Evolutionary conservation across 2,329 filamentous ascomycete species (phyloP).

Genomic region (Pseudogymnoascus sp.): DNA sequence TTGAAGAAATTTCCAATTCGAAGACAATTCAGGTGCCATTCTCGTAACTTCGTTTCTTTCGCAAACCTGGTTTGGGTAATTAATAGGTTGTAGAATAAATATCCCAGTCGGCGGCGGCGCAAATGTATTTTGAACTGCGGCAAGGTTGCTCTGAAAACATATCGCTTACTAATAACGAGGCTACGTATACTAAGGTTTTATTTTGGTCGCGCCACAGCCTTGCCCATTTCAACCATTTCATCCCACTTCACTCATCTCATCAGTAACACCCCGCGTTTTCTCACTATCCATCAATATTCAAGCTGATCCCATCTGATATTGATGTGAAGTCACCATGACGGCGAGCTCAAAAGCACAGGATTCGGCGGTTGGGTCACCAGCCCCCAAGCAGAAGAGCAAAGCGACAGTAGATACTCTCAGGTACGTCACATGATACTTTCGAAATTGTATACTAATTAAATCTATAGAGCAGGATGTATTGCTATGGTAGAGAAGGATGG

Average conservation of each 20-base stretch:
- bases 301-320: background rate
- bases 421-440: slow-evolving; percentile 41
- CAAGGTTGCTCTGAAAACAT: background rate
- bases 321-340: slow-evolving; percentile 44
- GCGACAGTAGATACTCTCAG: slow-evolving; percentile 79
- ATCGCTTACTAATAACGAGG: background rate
- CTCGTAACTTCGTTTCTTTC: slow-evolving; percentile 10
- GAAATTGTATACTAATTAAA: background rate
- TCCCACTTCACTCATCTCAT: slow-evolving; percentile 2
- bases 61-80: background rate
- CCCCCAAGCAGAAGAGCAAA: slow-evolving; percentile 63
- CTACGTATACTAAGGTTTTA: background rate
- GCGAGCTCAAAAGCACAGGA: slow-evolving; percentile 45
- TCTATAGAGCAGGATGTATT: slow-evolving; percentile 28
- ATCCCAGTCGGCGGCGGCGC: background rate
- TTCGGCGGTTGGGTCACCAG: slow-evolving; percentile 49
- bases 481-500: slow-evolving; percentile 55
- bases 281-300: slow-evolving; percentile 4
- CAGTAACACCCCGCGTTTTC: background rate
- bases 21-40: slow-evolving; percentile 43
- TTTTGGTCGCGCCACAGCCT: slow-evolving; percentile 2
- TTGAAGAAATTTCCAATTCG: slow-evolving; percentile 76
- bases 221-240: background rate
- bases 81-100: background rate
- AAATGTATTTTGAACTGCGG: background rate